These are phyloP conservation scores for Hygrophila difformis DNA, from an alignment of 257 asterid species.

Conservation along the genomic window DNA sequence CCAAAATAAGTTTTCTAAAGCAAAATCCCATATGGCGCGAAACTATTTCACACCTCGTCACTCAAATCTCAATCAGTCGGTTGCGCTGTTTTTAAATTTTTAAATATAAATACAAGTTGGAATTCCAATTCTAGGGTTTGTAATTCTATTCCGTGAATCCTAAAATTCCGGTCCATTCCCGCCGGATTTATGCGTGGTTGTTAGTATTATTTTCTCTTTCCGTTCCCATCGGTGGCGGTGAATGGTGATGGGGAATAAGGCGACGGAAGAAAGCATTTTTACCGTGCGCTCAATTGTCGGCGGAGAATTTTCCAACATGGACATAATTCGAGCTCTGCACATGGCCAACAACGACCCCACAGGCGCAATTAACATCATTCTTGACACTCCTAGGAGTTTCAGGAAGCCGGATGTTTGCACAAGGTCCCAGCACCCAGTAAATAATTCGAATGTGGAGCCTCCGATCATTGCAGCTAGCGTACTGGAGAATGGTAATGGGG, in stretches of 20 bases:
- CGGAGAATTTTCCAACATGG: constrained; percentile 63
- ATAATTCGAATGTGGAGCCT: constrained; percentile 21
- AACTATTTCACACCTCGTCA: neutral
- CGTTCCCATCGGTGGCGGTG: neutral
- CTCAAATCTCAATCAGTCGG: neutral
- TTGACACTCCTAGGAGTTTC: constrained; percentile 58
- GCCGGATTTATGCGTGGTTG: neutral
- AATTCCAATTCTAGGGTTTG: neutral
- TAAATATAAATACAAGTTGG: neutral
- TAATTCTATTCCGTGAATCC: neutral
- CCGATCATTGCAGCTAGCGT: constrained; percentile 10
- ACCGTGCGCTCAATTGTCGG: constrained; percentile 83
- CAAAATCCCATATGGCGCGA: too few species aligned
- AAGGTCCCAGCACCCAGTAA: constrained; percentile 20
- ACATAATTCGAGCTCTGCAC: constrained; percentile 88
- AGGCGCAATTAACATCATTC: constrained; percentile 81
- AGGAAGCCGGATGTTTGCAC: constrained; percentile 31
- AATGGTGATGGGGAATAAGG: constrained; percentile 49
- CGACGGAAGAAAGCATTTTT: constrained; percentile 53
- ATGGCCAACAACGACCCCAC: constrained; percentile 87
- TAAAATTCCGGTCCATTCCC: neutral
- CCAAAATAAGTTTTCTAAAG: too few species aligned
- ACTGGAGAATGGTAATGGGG: constrained; percentile 6
- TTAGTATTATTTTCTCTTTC: too few species aligned
- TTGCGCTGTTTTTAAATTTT: too few species aligned